Evolutionary conservation across 2,329 filamentous ascomycete species (phyloP).

Genomic region (Microsporum ferrugineum): DNA sequence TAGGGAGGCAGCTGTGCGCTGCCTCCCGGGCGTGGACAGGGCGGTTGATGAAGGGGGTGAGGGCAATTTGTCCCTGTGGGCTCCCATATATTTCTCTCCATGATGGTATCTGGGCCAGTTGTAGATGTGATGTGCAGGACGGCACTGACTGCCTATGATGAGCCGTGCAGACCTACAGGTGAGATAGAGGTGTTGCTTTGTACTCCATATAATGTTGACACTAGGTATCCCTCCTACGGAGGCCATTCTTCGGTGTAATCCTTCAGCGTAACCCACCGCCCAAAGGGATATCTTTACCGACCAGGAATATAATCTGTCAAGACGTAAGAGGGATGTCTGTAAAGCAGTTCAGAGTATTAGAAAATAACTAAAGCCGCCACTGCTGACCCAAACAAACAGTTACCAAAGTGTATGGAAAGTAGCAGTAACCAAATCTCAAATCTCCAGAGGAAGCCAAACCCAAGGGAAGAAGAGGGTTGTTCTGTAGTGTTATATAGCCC

Average conservation of each 20-base stretch:
- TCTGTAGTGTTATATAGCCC: neutral
- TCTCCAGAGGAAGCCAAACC: too few relatives aligned
- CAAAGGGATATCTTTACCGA: neutral
- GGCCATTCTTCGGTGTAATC: conserved; percentile 1
- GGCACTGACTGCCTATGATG: neutral
- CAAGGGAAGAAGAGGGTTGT: neutral
- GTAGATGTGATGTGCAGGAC: neutral
- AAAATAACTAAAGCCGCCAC: neutral
- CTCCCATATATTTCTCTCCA: neutral
- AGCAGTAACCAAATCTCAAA: neutral
- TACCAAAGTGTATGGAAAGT: neutral
- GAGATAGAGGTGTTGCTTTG: conserved; percentile 1
- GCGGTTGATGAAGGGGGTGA: conserved; percentile 7
- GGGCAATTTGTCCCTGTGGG: neutral
- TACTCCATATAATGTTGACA: neutral
- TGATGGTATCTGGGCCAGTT: conserved; percentile 3
- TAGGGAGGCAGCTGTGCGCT: neutral
- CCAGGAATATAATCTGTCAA: neutral
- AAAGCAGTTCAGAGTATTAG: neutral
- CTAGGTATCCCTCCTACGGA: neutral
- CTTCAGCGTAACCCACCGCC: neutral
- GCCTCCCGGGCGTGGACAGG: neutral
- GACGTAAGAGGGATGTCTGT: neutral
- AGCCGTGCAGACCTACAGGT: neutral
- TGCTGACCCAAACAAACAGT: neutral